phyloP scores from a whole-genome alignment of 2,329 filamentous ascomycete species.

The Epichloe sibirici region DNA sequence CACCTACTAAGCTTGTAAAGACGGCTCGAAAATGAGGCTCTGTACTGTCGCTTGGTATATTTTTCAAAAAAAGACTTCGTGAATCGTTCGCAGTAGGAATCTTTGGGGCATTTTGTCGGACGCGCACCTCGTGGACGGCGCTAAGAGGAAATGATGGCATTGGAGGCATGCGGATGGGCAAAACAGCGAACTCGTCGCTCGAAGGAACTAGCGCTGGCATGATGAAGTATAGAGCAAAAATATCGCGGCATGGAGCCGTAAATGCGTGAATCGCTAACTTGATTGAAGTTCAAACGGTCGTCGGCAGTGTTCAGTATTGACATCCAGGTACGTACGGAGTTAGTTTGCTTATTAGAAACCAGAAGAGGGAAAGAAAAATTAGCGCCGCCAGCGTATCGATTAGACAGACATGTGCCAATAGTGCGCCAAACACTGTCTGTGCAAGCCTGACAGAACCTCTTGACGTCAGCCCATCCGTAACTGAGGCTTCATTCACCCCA shows the following conservation, averaged over 20 bases:
- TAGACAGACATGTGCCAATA: not conserved
- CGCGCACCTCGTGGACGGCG: constrained; percentile 71
- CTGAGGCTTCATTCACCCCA: not conserved
- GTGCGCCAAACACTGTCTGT: not conserved
- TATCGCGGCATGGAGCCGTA: not conserved
- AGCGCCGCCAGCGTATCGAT: constrained; percentile 3
- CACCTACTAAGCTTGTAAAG: constrained; percentile 62
- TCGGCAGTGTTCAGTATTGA: too few relatives aligned
- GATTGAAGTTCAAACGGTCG: not conserved
- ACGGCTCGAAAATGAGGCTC: constrained; percentile 63
- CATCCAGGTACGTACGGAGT: too few relatives aligned
- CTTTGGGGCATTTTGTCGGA: constrained; percentile 73
- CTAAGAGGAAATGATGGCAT: constrained; percentile 48
- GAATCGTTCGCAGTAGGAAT: constrained; percentile 59
- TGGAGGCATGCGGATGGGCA: constrained; percentile 55
- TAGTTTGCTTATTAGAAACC: too few relatives aligned
- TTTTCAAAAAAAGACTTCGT: constrained; percentile 87
- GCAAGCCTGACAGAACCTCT: not conserved
- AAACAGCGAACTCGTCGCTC: constrained; percentile 49
- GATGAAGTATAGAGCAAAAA: not conserved
- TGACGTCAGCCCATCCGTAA: not conserved
- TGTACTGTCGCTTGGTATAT: constrained; percentile 75
- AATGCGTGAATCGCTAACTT: not conserved
- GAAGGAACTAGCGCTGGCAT: constrained; percentile 18
- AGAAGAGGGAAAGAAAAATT: not conserved